Evolutionary conservation across 352 stramenopile species (phyloP).

Genomic region (Phytophthora sansomeana): DNA sequence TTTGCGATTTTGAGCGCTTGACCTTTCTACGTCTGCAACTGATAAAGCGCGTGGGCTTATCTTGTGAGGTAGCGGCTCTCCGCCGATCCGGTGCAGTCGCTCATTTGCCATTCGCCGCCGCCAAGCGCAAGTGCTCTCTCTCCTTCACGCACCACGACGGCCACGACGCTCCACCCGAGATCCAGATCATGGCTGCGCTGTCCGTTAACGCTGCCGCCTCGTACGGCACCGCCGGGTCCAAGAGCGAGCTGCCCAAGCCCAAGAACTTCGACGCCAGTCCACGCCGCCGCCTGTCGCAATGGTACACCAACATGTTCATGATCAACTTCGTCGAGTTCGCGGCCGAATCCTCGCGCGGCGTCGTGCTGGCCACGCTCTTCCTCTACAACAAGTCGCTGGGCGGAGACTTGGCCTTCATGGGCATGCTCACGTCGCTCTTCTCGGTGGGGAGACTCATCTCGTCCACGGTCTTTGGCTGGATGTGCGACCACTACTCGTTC

Average conservation of each 20-base stretch:
- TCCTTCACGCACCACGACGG: no score
- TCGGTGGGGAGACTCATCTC: slow-evolving; percentile 77
- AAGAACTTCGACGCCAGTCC: slow-evolving; percentile 48
- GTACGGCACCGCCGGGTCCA: slow-evolving; percentile 39
- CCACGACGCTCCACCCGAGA: slow-evolving; percentile 10
- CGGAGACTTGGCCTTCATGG: slow-evolving; percentile 78
- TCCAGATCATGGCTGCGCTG: slow-evolving; percentile 21
- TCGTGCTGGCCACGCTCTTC: slow-evolving; percentile 81
- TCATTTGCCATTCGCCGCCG: slow-evolving; percentile 31
- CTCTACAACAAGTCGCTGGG: slow-evolving; percentile 82
- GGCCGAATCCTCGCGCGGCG: slow-evolving; percentile 71
- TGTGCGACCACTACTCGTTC: slow-evolving; percentile 84
- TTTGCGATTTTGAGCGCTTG: slow-evolving; percentile 7
- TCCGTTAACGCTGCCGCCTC: slow-evolving; percentile 31
- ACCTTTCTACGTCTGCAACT: slow-evolving; percentile 33
- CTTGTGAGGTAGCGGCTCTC: no score
- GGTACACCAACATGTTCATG: slow-evolving; percentile 76
- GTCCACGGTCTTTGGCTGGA: slow-evolving; percentile 80
- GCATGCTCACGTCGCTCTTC: slow-evolving; percentile 78
- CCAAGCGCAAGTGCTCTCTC: slow-evolving; percentile 1
- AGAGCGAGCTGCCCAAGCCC: slow-evolving; percentile 25
- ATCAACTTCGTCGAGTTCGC: slow-evolving; percentile 88
- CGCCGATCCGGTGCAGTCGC: slow-evolving; percentile 4
- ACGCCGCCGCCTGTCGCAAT: slow-evolving; percentile 47
- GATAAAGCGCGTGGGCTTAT: no score